These are phyloP conservation scores for Filobasidium wieringae DNA, from an alignment of 768 basidiomycete genomes.

Conservation along the genomic window DNA sequence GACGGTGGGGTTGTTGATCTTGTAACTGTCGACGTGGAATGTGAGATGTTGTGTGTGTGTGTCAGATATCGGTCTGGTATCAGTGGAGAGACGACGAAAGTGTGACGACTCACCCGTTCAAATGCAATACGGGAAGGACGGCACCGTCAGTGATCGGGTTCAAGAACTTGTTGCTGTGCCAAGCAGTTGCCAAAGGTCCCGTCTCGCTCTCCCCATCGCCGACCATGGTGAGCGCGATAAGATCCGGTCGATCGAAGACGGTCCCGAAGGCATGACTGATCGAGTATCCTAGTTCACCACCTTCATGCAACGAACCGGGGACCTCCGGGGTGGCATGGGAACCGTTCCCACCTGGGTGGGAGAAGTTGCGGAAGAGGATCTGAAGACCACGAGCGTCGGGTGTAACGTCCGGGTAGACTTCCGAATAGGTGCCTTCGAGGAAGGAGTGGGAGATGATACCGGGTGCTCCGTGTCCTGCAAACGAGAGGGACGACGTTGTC, in stretches of 20 bases:
- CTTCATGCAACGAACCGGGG: conserved; percentile 81
- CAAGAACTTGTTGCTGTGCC: conserved; percentile 80
- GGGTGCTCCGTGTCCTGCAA: conserved; percentile 67
- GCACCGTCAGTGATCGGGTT: conserved; percentile 83
- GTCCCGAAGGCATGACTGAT: conserved; percentile 63
- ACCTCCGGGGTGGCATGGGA: conserved; percentile 57
- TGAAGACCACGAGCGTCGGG: conserved; percentile 27
- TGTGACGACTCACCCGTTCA: conserved; percentile 78
- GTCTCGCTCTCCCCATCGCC: conserved; percentile 54
- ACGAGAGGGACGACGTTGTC: neutral
- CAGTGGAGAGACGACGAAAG: neutral
- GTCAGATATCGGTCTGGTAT: neutral
- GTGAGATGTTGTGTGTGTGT: neutral
- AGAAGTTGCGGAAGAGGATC: conserved; percentile 61
- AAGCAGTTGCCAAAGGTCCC: conserved; percentile 41
- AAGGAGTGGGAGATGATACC: conserved; percentile 70
- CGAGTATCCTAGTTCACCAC: conserved; percentile 79
- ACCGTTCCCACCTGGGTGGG: conserved; percentile 58
- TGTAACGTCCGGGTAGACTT: conserved; percentile 32
- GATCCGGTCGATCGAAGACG: conserved; percentile 78
- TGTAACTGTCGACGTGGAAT: conserved; percentile 16
- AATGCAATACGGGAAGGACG: conserved; percentile 73
- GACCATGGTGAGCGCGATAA: conserved; percentile 65
- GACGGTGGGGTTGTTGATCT: conserved; percentile 32
- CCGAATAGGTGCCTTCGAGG: conserved; percentile 54